These are phyloP conservation scores for Alternaria burnsii DNA, from an alignment of 2,329 filamentous ascomycete genomes.

Conservation along the genomic window DNA sequence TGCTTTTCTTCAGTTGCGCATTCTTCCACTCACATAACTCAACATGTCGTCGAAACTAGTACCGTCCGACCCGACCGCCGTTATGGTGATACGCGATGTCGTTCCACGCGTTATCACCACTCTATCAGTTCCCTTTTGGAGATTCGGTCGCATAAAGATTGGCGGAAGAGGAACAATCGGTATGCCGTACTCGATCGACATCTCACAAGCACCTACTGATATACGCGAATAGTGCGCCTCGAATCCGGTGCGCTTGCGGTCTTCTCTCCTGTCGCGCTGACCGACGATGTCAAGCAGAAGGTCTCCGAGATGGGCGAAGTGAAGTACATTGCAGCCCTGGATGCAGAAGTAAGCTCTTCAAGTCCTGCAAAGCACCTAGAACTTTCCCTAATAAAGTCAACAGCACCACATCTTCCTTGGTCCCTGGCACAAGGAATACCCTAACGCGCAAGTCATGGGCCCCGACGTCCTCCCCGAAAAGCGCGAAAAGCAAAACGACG, in stretches of 20 bases:
- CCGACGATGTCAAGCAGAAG: constrained; percentile 73
- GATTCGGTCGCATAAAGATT: constrained; percentile 80
- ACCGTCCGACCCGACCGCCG: constrained; percentile 73
- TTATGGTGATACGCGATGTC: constrained; percentile 90
- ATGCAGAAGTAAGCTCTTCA: constrained; percentile 67
- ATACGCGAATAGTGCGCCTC: constrained; percentile 70
- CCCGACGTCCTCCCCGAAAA: constrained; percentile 86
- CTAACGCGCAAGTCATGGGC: constrained; percentile 79
- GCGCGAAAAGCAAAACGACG: constrained; percentile 68
- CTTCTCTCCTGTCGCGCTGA: constrained; percentile 91
- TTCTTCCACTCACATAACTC: constrained; percentile 2
- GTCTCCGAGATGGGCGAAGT: constrained; percentile 70
- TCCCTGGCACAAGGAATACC: constrained; percentile 82
- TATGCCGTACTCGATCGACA: constrained; percentile 51
- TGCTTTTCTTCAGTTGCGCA: not conserved
- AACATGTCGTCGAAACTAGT: constrained; percentile 52
- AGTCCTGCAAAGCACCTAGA: not conserved
- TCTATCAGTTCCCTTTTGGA: constrained; percentile 82
- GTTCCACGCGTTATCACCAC: constrained; percentile 77
- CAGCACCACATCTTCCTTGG: constrained; percentile 90
- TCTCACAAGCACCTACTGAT: constrained; percentile 18
- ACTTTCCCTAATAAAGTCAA: not conserved
- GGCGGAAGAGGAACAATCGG: constrained; percentile 88
- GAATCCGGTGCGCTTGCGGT: constrained; percentile 80
- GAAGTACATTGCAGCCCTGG: constrained; percentile 84